Conservation (phyloP, 2,329 filamentous ascomycete species). For the Tympanopsis confertula region DNA sequence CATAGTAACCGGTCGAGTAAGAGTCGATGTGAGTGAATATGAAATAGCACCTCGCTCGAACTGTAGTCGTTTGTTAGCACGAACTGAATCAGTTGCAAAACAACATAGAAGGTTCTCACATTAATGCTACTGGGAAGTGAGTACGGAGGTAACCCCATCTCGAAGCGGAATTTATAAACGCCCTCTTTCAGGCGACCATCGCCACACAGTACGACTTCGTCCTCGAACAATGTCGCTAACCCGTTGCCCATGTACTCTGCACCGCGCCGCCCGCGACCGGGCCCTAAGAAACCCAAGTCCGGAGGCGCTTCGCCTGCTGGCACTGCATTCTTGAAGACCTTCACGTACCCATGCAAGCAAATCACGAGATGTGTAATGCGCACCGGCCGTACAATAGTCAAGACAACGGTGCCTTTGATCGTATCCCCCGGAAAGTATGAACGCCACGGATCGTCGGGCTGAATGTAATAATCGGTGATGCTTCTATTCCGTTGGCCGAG, state of each 20-base stretch:
- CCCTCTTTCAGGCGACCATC: conserved; percentile 51
- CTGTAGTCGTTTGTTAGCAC: conserved; percentile 20
- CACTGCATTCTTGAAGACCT: conserved; percentile 52
- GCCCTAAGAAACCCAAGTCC: conserved; percentile 33
- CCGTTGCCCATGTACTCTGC: conserved; percentile 51
- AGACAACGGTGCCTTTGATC: conserved; percentile 46
- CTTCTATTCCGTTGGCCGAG: conserved; percentile 39
- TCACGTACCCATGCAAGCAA: conserved; percentile 51
- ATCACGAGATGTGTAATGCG: conserved; percentile 53
- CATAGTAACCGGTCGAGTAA: conserved; percentile 54
- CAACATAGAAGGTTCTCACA: conserved; percentile 24
- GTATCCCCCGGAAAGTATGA: conserved; percentile 50
- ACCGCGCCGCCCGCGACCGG: conserved; percentile 36
- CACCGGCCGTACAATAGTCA: conserved; percentile 47
- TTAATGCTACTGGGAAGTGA: conserved; percentile 55
- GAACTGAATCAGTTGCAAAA: conserved; percentile 1
- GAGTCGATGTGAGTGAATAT: conserved; percentile 50
- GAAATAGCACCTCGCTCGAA: conserved; percentile 54
- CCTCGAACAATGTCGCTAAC: conserved; percentile 51
- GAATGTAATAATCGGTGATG: conserved; percentile 48
- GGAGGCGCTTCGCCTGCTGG: conserved; percentile 39
- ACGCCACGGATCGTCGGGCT: conserved; percentile 49
- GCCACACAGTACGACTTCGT: conserved; percentile 51
- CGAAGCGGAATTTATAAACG: conserved; percentile 56
- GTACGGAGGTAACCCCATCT: conserved; percentile 46